Percentiles rank a stretch among this genome's conserved stretches.
Evolutionary conservation across 2,329 filamentous ascomycete genomes (phyloP).

Genomic region (Metarhizium sp.): DNA sequence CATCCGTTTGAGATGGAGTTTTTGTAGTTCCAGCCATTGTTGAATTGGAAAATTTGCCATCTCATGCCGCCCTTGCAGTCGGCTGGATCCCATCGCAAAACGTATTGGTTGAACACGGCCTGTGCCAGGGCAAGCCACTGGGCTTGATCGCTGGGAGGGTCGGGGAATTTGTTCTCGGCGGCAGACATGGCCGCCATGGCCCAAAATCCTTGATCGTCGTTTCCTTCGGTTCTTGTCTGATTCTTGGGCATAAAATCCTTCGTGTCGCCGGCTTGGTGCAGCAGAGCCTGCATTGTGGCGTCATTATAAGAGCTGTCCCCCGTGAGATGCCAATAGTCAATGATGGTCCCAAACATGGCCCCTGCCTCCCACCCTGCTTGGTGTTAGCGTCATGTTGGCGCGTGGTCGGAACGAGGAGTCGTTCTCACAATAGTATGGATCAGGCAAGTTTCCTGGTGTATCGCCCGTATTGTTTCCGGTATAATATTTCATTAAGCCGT

Average conservation of each 20-base stretch:
- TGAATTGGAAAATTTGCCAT: conserved; percentile 80
- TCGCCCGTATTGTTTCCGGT: conserved; percentile 51
- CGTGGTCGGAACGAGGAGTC: conserved; percentile 21
- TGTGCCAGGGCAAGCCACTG: conserved; percentile 71
- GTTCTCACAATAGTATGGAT: conserved; percentile 51
- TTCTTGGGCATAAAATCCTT: conserved; percentile 58
- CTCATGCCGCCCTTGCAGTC: conserved; percentile 64
- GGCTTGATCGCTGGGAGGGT: conserved; percentile 51
- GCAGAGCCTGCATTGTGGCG: conserved; percentile 46
- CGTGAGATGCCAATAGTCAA: conserved; percentile 66
- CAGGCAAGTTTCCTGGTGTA: conserved; percentile 46
- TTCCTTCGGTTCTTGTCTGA: conserved; percentile 52
- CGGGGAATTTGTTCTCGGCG: conserved; percentile 65
- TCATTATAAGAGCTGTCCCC: conserved; percentile 57
- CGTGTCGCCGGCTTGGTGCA: conserved; percentile 51
- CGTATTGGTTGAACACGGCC: conserved; percentile 73
- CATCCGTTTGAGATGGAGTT: conserved; percentile 61
- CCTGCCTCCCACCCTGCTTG: conserved; percentile 58
- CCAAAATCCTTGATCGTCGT: conserved; percentile 80
- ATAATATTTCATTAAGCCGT: conserved; percentile 39
- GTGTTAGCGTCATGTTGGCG: not conserved
- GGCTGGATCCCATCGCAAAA: conserved; percentile 55
- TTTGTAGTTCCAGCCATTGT: conserved; percentile 61
- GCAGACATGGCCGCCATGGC: conserved; percentile 73
- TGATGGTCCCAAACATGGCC: conserved; percentile 59